phyloP scores from a whole-genome alignment of 768 basidiomycete species.

The Naganishia vaughanmartiniae region DNA sequence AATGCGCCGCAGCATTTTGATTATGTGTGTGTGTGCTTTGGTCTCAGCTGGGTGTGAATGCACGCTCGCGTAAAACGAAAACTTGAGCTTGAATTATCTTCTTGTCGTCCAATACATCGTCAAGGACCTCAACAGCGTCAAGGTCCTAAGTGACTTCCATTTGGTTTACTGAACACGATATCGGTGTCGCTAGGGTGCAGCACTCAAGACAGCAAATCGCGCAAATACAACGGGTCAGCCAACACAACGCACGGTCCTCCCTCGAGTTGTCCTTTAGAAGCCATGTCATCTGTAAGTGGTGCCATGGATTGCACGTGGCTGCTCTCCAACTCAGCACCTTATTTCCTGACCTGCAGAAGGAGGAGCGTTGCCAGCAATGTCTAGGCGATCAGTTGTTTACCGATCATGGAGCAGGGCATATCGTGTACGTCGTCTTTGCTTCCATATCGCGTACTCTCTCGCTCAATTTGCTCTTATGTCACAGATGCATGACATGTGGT shows the following conservation, averaged over 20 bases:
- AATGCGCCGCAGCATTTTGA: neutral
- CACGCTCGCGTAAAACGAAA: conserved; percentile 18
- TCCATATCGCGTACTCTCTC: neutral
- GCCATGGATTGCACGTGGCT: neutral
- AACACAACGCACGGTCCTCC: neutral
- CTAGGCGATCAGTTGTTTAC: conserved; percentile 19
- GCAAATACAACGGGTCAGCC: neutral
- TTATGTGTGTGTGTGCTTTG: neutral
- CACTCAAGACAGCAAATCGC: too few relatives aligned
- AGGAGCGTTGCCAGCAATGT: conserved; percentile 11
- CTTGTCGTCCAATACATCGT: neutral
- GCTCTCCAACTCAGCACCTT: neutral
- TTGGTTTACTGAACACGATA: too few relatives aligned
- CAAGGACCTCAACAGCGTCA: neutral
- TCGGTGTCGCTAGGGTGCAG: too few relatives aligned
- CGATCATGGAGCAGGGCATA: conserved; percentile 9
- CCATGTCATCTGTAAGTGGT: conserved; percentile 16
- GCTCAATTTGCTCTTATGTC: neutral
- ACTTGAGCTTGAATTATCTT: neutral
- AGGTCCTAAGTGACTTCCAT: neutral
- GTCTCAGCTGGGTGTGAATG: conserved; percentile 11
- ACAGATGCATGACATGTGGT: conserved; percentile 70
- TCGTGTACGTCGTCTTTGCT: conserved; percentile 1
- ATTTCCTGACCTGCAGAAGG: neutral
- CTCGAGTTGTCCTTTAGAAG: neutral